phyloP scores from a whole-genome alignment of 257 asterid species.

The Ilex aquifolium region DNA sequence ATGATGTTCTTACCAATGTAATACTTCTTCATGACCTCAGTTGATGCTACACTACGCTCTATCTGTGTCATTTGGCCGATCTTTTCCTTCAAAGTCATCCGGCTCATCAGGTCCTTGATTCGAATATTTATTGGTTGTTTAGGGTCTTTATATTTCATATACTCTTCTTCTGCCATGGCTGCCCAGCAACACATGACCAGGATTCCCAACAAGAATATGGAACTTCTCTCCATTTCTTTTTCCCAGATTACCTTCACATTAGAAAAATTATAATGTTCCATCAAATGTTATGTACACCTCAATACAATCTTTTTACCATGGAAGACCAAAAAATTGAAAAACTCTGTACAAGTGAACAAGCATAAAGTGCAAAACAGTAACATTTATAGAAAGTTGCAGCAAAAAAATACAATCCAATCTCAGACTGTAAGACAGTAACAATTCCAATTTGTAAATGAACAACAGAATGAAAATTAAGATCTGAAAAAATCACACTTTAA shows the following conservation, averaged over 20 bases:
- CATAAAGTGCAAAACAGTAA: too few species aligned
- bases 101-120: constrained; percentile 36
- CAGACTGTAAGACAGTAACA: too few species aligned
- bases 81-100: constrained; percentile 59
- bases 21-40: constrained; percentile 44
- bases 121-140: constrained; percentile 31
- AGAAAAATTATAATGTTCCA: too few species aligned
- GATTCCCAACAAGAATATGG: constrained; percentile 21
- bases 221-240: constrained; percentile 31
- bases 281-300: too few species aligned
- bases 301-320: too few species aligned
- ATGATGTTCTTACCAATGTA: constrained; percentile 31
- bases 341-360: too few species aligned
- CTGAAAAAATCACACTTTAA: too few species aligned
- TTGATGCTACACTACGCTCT: constrained; percentile 45
- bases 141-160: constrained; percentile 54
- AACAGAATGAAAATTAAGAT: too few species aligned
- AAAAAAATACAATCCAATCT: too few species aligned
- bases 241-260: neutral
- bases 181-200: constrained; percentile 27
- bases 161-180: constrained; percentile 39
- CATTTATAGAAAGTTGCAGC: too few species aligned
- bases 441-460: too few species aligned
- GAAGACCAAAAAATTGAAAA: too few species aligned
- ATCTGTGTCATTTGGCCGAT: constrained; percentile 68